Conservation (phyloP, 257 asterid genomes). For the Thymus quinquecostatus region DNA sequence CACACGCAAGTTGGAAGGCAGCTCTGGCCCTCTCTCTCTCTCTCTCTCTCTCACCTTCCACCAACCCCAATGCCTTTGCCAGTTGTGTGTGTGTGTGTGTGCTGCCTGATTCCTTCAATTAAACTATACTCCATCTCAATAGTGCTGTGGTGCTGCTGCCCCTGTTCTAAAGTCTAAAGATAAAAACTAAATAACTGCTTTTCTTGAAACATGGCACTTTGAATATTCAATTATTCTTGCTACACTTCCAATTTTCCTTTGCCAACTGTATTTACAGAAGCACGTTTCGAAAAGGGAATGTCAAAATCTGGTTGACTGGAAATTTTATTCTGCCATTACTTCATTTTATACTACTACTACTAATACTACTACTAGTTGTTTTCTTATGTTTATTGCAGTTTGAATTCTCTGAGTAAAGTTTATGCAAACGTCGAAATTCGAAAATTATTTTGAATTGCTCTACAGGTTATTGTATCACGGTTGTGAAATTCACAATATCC, state of each 20-base stretch:
- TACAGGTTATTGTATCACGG: too few species aligned
- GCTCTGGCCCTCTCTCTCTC: slow-evolving; percentile 27
- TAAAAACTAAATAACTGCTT: slow-evolving; percentile 28
- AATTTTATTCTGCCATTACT: too few species aligned
- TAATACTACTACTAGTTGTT: too few species aligned
- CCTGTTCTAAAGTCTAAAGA: slow-evolving; percentile 21
- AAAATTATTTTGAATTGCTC: too few species aligned
- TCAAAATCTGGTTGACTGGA: background rate
- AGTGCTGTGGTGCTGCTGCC: slow-evolving; percentile 14
- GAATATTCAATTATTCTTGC: slow-evolving; percentile 34
- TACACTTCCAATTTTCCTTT: background rate
- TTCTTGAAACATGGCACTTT: slow-evolving; percentile 27
- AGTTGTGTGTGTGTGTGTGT: background rate
- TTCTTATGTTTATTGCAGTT: background rate
- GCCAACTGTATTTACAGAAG: background rate
- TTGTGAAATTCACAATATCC: too few species aligned
- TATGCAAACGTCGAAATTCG: too few species aligned
- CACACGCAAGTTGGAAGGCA: slow-evolving; percentile 41
- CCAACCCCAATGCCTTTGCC: slow-evolving; percentile 27
- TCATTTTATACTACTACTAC: too few species aligned
- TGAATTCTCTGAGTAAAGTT: background rate
- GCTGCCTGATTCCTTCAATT: background rate
- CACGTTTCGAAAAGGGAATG: background rate
- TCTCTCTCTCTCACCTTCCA: background rate
- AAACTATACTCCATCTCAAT: background rate